Percentiles rank a stretch among this genome's conserved stretches.
Conservation (phyloP, 305 asterid species). For the Caryopteris hybrid region DNA sequence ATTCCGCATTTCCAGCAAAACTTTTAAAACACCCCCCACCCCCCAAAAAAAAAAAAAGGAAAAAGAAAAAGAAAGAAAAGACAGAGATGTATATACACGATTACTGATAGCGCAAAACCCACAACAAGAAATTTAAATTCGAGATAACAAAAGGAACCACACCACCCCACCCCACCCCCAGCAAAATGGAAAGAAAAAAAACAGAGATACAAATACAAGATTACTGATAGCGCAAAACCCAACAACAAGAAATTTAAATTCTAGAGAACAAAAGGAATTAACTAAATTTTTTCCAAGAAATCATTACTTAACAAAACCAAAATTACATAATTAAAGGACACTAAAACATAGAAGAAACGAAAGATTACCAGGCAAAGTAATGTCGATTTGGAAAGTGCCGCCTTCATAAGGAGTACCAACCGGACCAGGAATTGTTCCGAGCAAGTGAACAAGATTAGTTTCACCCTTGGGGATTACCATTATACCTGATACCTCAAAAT, state of each 20-base stretch:
- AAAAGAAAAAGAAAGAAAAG: no score
- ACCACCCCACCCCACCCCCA: no score
- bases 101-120: background rate
- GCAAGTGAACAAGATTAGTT: constrained; percentile 53
- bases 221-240: background rate
- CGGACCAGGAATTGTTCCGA: constrained; percentile 91
- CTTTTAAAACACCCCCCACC: no score
- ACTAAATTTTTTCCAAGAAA: background rate
- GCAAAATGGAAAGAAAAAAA: no score
- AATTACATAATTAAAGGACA: background rate
- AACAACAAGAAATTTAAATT: background rate
- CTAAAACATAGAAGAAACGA: background rate
- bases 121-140: background rate
- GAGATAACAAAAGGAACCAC: background rate
- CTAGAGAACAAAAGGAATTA: background rate
- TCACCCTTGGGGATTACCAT: constrained; percentile 60
- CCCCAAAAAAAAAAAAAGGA: background rate
- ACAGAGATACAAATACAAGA: background rate
- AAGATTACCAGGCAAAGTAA: constrained; percentile 57
- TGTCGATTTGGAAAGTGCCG: constrained; percentile 86
- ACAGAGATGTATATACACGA: background rate
- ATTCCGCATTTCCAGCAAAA: no score
- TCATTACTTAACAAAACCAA: background rate
- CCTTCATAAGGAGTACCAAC: constrained; percentile 87
- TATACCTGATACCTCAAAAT: constrained; percentile 72